A percentile compares a stretch with the other conserved stretches of the same genome.
phyloP scores from a whole-genome alignment of 176 grass and related monocot species.

The Avena eriantha region DNA sequence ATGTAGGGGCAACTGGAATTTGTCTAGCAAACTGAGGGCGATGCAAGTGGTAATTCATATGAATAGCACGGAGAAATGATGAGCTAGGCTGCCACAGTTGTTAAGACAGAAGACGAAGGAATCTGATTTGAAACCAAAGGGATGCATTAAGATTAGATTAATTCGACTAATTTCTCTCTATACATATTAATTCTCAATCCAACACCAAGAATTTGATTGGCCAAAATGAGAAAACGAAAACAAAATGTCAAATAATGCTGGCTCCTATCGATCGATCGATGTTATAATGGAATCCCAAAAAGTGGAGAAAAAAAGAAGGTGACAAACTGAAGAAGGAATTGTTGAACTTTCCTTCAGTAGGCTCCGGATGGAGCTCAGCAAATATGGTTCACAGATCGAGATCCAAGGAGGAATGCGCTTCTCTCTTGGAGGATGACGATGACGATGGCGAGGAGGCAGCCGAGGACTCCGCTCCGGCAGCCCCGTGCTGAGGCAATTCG shows the following conservation, averaged over 20 bases:
- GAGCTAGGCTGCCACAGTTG: conserved; percentile 7
- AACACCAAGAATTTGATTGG: conserved; percentile 62
- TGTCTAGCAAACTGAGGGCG: conserved; percentile 41
- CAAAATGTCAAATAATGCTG: conserved; percentile 54
- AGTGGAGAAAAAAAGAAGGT: conserved; percentile 35
- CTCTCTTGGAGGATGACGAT: conserved; percentile 73
- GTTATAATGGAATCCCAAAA: conserved; percentile 64
- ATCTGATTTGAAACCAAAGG: conserved; percentile 41
- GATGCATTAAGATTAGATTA: conserved; percentile 39
- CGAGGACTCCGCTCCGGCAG: conserved; percentile 41
- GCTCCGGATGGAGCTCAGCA: conserved; percentile 21
- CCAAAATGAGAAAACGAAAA: conserved; percentile 44
- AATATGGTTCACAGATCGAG: conserved; percentile 76
- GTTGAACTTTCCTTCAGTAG: conserved; percentile 74
- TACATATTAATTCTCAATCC: conserved; percentile 65
- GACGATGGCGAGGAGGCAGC: conserved; percentile 57
- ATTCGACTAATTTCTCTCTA: conserved; percentile 59
- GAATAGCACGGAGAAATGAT: conserved; percentile 28
- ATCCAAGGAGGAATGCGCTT: conserved; percentile 85
- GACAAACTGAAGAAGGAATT: conserved; percentile 54
- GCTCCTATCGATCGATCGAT: conserved; percentile 48
- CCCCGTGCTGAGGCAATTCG: conserved; percentile 48
- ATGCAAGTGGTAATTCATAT: conserved; percentile 24
- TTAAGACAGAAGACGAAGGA: conserved; percentile 28
- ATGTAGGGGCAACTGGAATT: conserved; percentile 63